Evolutionary conservation across 345 rosid species (phyloP), one percentile per base, ranked within the genome.

Genomic region (Carallia pectinifolia): DNA sequence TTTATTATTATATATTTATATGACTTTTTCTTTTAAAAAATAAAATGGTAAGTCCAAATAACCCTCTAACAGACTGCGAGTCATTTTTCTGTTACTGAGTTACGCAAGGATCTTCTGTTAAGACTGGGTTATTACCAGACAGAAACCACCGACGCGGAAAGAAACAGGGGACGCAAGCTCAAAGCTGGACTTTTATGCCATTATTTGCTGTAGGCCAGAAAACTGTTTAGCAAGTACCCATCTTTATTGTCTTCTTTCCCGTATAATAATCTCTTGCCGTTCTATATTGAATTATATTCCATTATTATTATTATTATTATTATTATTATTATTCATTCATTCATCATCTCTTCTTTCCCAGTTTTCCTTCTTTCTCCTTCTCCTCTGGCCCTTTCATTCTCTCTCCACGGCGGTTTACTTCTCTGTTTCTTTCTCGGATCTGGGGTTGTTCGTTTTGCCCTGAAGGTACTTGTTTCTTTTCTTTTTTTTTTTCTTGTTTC

Each of bases 351-450:
- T 53, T 8, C 58, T 4, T 6, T 40, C 58, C 10, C 58, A 61
- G 8, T 7, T 39, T 62, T 6, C 40, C 23, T 6, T 53, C 65
- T 48, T 56, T 39, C 52, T 65, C 66, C 50, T 58, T 52, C 40
- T 36, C 29, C 76, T 61, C 27, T 23, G 4, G 59, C 15, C 38
- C 65, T 33, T 59, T 64, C 76, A 44, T 1, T 33, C 33, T 33
- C 17, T 36, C 39, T 47, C 3, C 50, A 44, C 72, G 8, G 58
- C 34, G 58, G 31, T 18, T 69, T 54, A 44, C 59, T 59, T 59
- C 50, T 38, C 3, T 37, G 15, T 34, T 17, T 23, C 52, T 61
- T 19, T 50, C 17, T 73, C 36, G 66, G 76, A 73, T 73, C 76
- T 66, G 67, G 27, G 23, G 15, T 66, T 60, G 29, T 39, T 38